Conservation (phyloP, 345 rosid genomes). For the Lepidium africanum region DNA sequence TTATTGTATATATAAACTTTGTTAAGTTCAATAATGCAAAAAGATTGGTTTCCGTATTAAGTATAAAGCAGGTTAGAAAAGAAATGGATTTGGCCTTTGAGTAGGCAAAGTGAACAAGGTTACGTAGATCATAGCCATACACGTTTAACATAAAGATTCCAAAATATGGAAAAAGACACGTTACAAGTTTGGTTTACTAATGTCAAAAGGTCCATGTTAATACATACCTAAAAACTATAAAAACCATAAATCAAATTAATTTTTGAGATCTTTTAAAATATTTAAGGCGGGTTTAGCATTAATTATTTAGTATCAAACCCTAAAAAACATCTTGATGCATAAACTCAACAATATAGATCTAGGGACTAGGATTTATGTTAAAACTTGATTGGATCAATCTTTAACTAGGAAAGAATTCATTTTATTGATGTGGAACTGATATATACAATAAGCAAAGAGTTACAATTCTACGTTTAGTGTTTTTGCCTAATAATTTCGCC, state of each 20-base stretch:
- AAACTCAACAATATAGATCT: no score
- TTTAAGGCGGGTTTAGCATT: not conserved
- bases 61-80: constrained; percentile 1
- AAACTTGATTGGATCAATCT: no score
- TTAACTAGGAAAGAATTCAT: no score
- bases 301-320: not conserved
- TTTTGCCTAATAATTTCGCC: no score
- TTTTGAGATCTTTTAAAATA: not conserved
- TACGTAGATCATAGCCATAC: constrained; percentile 17
- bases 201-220: constrained; percentile 12
- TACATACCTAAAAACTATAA: not conserved
- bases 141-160: constrained; percentile 6
- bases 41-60: not conserved
- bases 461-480: no score
- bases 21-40: not conserved
- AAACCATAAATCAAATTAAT: not conserved
- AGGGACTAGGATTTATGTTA: no score
- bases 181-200: not conserved
- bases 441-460: no score
- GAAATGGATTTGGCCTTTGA: not conserved
- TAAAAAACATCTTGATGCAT: not conserved
- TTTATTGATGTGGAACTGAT: no score
- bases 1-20: not conserved
- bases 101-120: not conserved
- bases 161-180: not conserved